Evolutionary conservation across 805 yeast genomes (phyloP).

Genomic region (Nakazawaea peltata): DNA sequence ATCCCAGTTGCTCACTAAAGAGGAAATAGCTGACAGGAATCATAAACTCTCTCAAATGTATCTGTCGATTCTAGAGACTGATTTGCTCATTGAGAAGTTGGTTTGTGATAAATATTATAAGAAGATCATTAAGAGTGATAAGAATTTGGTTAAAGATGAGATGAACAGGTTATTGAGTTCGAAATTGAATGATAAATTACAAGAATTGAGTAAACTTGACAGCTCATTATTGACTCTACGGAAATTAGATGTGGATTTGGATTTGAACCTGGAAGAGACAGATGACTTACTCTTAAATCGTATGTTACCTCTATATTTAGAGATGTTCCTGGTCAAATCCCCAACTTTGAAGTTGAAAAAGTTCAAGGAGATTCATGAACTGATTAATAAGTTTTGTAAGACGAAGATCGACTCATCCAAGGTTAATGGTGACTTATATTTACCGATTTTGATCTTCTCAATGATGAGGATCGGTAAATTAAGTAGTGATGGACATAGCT

Average conservation of each 20-base stretch:
- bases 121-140: slow-evolving; percentile 24
- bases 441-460: slow-evolving; percentile 25
- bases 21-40: slow-evolving; percentile 7
- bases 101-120: slow-evolving; percentile 25
- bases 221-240: slow-evolving; percentile 18
- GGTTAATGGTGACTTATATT: slow-evolving; percentile 25
- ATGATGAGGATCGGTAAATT: slow-evolving; percentile 22
- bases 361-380: slow-evolving; percentile 21
- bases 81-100: slow-evolving; percentile 22
- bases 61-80: slow-evolving; percentile 16
- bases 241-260: slow-evolving; percentile 20
- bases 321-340: slow-evolving; percentile 23
- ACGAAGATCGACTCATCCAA: slow-evolving; percentile 6
- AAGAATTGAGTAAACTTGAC: slow-evolving; percentile 16
- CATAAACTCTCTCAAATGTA: slow-evolving; percentile 9
- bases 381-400: slow-evolving; percentile 15
- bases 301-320: slow-evolving; percentile 21
- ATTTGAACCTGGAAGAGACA: slow-evolving; percentile 14
- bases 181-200: slow-evolving; percentile 19
- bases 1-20: slow-evolving; percentile 8
- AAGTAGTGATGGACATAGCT: slow-evolving; percentile 16
- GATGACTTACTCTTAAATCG: slow-evolving; percentile 15
- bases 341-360: slow-evolving; percentile 26
- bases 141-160: slow-evolving; percentile 21
- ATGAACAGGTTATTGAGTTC: slow-evolving; percentile 19